Conservation (phyloP, 139 green algal species). For the Chlorella sp. region DNA sequence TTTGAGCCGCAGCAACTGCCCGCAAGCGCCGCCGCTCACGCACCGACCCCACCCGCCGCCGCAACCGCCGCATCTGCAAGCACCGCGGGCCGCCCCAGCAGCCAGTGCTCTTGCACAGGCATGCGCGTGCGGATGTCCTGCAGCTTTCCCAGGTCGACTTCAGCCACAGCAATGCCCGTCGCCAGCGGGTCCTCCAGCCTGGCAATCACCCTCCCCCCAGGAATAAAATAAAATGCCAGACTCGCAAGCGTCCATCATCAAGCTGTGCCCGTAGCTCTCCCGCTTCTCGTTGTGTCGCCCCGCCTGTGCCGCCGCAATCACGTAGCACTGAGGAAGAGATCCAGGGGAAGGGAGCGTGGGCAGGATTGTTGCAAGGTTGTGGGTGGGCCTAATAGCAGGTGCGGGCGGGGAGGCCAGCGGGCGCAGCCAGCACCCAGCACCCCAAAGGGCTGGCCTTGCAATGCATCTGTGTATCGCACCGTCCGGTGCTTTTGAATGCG, state of each 20-base stretch:
- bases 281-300: conserved; percentile 91
- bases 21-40: no score
- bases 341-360: background rate
- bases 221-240: no score
- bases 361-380: background rate
- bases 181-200: conserved; percentile 73
- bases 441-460: background rate
- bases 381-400: background rate
- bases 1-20: no score
- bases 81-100: background rate
- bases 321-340: conserved; percentile 73
- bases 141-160: conserved; percentile 67
- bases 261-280: conserved; percentile 89
- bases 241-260: conserved; percentile 96
- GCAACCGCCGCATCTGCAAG: background rate
- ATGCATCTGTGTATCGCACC: no score
- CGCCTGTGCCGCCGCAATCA: conserved; percentile 93
- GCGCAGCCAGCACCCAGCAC: background rate
- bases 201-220: conserved; percentile 86
- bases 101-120: conserved; percentile 44
- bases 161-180: conserved; percentile 80
- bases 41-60: background rate
- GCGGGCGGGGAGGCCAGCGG: no score
- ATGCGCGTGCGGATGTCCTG: conserved; percentile 31
- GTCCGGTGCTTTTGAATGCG: no score